Conservation (phyloP, 176 grass and related monocot genomes). For the Carex littledalei region DNA sequence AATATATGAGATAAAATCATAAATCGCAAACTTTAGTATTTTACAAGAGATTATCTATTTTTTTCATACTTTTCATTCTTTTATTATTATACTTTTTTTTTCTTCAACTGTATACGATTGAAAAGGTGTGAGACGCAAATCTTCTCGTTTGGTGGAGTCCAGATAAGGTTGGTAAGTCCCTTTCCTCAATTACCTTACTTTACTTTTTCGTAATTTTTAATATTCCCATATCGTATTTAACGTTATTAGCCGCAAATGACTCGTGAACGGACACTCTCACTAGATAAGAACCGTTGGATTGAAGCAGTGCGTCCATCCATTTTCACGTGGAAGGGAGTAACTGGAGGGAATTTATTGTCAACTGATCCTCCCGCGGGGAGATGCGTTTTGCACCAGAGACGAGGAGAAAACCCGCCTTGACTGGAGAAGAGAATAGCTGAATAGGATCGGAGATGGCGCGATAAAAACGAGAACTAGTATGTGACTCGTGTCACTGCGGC, state of each 20-base stretch:
- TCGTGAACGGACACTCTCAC: not conserved
- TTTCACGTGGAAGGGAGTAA: slow-evolving; percentile 11
- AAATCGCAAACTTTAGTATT: too few species aligned
- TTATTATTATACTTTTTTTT: too few species aligned
- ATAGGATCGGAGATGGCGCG: not conserved
- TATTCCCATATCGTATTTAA: not conserved
- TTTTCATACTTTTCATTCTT: too few species aligned
- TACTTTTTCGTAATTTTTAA: not conserved
- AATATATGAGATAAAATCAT: too few species aligned
- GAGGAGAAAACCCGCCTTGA: not conserved
- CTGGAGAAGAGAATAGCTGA: not conserved
- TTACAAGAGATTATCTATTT: too few species aligned
- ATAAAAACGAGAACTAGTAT: not conserved
- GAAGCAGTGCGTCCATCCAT: not conserved
- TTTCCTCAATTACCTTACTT: not conserved
- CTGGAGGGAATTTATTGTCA: not conserved
- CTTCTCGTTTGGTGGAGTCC: not conserved
- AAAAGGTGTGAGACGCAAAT: not conserved
- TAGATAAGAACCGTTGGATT: not conserved
- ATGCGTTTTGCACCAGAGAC: not conserved
- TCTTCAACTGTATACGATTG: too few species aligned
- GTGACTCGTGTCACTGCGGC: not conserved
- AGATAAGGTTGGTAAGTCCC: not conserved
- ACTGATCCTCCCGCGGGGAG: not conserved
- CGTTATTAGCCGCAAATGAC: not conserved